Percentiles rank a stretch among this genome's conserved stretches.
phyloP scores from a whole-genome alignment of 257 asterid species.

The Solanum ossicruentum region DNA sequence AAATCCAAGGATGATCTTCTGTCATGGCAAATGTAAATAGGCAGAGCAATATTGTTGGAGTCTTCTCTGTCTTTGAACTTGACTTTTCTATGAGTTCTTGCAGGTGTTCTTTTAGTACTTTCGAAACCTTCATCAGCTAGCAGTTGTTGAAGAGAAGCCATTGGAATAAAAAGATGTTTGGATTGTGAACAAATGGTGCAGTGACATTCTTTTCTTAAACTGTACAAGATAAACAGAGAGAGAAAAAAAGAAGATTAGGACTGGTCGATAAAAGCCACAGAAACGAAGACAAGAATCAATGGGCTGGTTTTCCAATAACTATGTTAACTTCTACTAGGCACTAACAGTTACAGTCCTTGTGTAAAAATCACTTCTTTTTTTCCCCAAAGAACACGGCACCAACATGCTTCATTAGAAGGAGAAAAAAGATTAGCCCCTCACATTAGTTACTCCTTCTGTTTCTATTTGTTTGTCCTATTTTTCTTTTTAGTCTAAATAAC shows the following conservation, averaged over 20 bases:
- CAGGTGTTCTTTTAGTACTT: slow-evolving; percentile 9
- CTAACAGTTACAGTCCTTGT: neutral
- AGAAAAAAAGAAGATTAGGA: neutral
- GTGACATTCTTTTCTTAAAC: slow-evolving; percentile 21
- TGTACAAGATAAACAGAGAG: slow-evolving; percentile 7
- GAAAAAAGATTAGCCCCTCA: neutral
- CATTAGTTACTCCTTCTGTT: neutral
- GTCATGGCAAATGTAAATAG: slow-evolving; percentile 66
- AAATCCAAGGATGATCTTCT: slow-evolving; percentile 34
- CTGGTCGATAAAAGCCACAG: slow-evolving; percentile 10
- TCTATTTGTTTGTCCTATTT: neutral
- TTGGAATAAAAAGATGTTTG: neutral
- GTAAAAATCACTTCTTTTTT: neutral
- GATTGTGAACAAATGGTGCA: slow-evolving; percentile 2
- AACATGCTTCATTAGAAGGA: neutral
- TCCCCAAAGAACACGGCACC: neutral
- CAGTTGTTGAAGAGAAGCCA: slow-evolving; percentile 71
- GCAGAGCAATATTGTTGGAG: slow-evolving; percentile 25
- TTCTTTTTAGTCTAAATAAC: neutral
- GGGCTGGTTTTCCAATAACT: slow-evolving; percentile 4
- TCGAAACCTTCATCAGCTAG: slow-evolving; percentile 48
- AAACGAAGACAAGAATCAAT: slow-evolving; percentile 17
- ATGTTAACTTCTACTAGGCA: neutral
- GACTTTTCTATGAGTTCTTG: slow-evolving; percentile 28
- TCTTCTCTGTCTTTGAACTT: slow-evolving; percentile 40